A percentile compares a stretch with the other conserved stretches of the same genome.
phyloP scores from a whole-genome alignment of 257 asterid species.

The Dorcoceras hygrometricum region DNA sequence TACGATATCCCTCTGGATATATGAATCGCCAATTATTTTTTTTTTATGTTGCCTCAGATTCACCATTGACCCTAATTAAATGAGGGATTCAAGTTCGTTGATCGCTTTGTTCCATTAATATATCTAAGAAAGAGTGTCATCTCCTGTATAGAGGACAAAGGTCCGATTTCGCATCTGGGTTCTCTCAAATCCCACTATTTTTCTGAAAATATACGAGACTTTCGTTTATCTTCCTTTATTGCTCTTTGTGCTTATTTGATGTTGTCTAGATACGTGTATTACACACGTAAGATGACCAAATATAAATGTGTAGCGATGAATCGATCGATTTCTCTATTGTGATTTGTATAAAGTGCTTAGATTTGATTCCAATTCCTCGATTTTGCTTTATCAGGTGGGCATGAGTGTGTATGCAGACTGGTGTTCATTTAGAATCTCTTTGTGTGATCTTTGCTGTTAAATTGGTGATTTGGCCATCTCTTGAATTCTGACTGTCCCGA shows the following conservation, averaged over 20 bases:
- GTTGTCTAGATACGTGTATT: conserved; percentile 21
- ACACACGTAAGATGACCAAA: conserved; percentile 8
- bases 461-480: neutral
- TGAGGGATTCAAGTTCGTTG: neutral
- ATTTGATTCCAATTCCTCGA: conserved; percentile 24
- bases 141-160: conserved; percentile 20
- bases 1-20: neutral
- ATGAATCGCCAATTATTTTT: neutral
- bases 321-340: conserved; percentile 15
- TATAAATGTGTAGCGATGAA: conserved; percentile 17
- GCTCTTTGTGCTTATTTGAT: neutral
- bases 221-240: neutral
- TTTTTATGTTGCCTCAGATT: no score
- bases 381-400: conserved; percentile 22
- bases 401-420: neutral
- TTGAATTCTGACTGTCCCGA: neutral
- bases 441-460: conserved; percentile 8
- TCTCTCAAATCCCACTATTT: conserved; percentile 8
- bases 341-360: conserved; percentile 14
- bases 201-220: neutral
- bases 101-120: neutral
- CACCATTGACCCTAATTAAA: neutral
- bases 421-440: neutral
- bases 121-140: conserved; percentile 28
- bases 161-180: conserved; percentile 28